Percentiles rank a stretch among this genome's conserved stretches.
phyloP scores from a whole-genome alignment of 768 basidiomycete genomes.

The Pleurotus pulmonarius region DNA sequence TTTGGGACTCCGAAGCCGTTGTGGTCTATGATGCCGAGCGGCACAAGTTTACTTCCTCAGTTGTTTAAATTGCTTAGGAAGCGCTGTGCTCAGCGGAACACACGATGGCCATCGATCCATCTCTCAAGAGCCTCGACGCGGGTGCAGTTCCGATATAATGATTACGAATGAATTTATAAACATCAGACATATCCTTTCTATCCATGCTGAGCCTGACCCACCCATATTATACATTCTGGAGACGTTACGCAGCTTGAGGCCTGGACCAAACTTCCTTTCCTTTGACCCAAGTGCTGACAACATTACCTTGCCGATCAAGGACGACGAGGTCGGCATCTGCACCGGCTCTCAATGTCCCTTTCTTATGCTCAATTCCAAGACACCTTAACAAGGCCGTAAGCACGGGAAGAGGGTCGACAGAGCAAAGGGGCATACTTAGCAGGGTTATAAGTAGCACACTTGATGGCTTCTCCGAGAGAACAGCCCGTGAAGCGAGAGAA shows the following conservation, averaged over 20 bases:
- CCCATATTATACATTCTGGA: not conserved
- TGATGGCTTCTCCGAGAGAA: conserved; percentile 78
- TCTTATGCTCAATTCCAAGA: conserved; percentile 72
- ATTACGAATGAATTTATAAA: too few relatives aligned
- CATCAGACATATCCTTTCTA: too few relatives aligned
- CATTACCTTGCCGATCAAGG: conserved; percentile 62
- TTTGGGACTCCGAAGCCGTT: not conserved
- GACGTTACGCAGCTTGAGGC: conserved; percentile 8
- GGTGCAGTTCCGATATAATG: too few relatives aligned
- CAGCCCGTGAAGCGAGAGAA: conserved; percentile 82
- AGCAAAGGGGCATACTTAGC: conserved; percentile 51
- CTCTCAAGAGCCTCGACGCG: too few relatives aligned
- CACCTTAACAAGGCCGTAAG: conserved; percentile 40
- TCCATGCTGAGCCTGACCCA: too few relatives aligned
- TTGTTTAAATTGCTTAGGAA: not conserved
- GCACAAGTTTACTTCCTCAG: conserved; percentile 1
- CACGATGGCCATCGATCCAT: too few relatives aligned
- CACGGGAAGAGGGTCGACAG: not conserved
- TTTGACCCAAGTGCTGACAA: conserved; percentile 72
- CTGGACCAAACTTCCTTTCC: conserved; percentile 69
- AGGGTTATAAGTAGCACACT: conserved; percentile 82
- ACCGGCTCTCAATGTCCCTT: conserved; percentile 79
- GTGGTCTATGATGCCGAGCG: not conserved
- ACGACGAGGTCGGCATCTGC: conserved; percentile 85
- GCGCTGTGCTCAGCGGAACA: too few relatives aligned